phyloP scores from a whole-genome alignment of 2,329 filamentous ascomycete species.

The Fusarium sp. region DNA sequence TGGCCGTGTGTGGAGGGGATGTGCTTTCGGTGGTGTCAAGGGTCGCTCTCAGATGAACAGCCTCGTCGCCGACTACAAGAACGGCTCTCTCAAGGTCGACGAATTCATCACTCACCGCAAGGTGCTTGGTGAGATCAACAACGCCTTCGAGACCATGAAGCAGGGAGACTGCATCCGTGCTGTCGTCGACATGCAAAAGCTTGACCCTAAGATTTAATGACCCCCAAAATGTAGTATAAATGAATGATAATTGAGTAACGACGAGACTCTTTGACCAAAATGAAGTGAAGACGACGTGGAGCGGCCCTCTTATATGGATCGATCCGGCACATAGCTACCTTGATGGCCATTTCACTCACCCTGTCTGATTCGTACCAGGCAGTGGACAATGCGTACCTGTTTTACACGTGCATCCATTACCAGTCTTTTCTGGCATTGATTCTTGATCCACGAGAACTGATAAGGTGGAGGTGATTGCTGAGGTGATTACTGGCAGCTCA shows the following conservation, averaged over 20 bases:
- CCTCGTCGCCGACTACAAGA: slow-evolving; percentile 90
- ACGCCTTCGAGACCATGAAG: slow-evolving; percentile 94
- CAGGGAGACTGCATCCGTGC: slow-evolving; percentile 96
- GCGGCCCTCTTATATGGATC: slow-evolving; percentile 18
- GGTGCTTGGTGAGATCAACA: slow-evolving; percentile 84
- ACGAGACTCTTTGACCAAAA: slow-evolving; percentile 8
- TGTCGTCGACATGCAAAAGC: slow-evolving; percentile 76
- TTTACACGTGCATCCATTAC: slow-evolving; percentile 3
- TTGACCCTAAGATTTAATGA: slow-evolving; percentile 42
- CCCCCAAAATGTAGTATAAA: slow-evolving; percentile 41
- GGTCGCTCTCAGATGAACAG: slow-evolving; percentile 90
- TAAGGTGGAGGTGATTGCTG: neutral
- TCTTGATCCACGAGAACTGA: neutral
- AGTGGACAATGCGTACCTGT: slow-evolving; percentile 3
- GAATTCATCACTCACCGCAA: slow-evolving; percentile 99
- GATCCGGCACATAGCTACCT: slow-evolving; percentile 17
- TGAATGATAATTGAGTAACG: slow-evolving; percentile 38
- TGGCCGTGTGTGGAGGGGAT: slow-evolving; percentile 97
- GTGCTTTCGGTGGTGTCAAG: slow-evolving; percentile 98
- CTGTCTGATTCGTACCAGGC: slow-evolving; percentile 22
- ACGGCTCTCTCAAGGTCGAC: slow-evolving; percentile 93
- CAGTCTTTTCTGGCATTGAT: neutral
- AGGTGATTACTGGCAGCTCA: neutral
- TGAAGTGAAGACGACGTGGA: neutral
- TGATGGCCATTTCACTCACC: slow-evolving; percentile 24